Percentiles rank a stretch among this genome's conserved stretches.
Evolutionary conservation across 768 basidiomycete genomes (phyloP).

Genomic region (Termitomyces sp.): DNA sequence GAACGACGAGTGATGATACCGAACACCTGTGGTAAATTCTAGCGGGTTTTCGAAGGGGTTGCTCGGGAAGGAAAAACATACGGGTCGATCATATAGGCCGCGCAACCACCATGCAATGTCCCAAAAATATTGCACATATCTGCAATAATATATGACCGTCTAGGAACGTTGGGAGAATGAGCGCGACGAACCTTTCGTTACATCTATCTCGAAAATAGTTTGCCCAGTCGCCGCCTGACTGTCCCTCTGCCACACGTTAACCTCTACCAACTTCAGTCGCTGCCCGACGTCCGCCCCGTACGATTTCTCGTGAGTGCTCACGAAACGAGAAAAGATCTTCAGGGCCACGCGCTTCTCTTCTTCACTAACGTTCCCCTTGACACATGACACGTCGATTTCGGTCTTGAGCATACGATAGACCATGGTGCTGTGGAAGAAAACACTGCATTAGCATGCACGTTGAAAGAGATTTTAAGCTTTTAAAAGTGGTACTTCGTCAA

Average conservation of each 20-base stretch:
- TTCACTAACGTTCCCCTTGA: slow-evolving; percentile 39
- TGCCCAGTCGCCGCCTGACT: slow-evolving; percentile 23
- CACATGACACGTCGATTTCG: slow-evolving; percentile 24
- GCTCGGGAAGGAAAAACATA: slow-evolving; percentile 22
- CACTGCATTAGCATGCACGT: background rate
- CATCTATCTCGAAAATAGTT: slow-evolving; percentile 36
- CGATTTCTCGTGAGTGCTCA: slow-evolving; percentile 30
- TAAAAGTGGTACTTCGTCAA: background rate
- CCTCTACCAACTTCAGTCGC: slow-evolving; percentile 32
- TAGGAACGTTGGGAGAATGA: background rate
- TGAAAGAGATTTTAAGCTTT: slow-evolving; percentile 1
- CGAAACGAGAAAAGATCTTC: slow-evolving; percentile 34
- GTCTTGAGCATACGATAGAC: slow-evolving; percentile 3
- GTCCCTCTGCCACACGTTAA: slow-evolving; percentile 29
- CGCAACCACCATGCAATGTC: slow-evolving; percentile 55
- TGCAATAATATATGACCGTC: slow-evolving; percentile 16
- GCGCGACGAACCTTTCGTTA: slow-evolving; percentile 30
- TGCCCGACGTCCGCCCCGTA: slow-evolving; percentile 37
- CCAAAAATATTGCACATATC: slow-evolving; percentile 55
- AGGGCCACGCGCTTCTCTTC: slow-evolving; percentile 33
- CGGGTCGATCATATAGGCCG: slow-evolving; percentile 55
- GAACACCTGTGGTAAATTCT: slow-evolving; percentile 33
- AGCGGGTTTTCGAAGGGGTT: background rate
- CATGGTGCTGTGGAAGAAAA: background rate
- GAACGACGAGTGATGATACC: slow-evolving; percentile 37